phyloP scores from a whole-genome alignment of 2,329 filamentous ascomycete genomes.

The Lachnum nothofagi region DNA sequence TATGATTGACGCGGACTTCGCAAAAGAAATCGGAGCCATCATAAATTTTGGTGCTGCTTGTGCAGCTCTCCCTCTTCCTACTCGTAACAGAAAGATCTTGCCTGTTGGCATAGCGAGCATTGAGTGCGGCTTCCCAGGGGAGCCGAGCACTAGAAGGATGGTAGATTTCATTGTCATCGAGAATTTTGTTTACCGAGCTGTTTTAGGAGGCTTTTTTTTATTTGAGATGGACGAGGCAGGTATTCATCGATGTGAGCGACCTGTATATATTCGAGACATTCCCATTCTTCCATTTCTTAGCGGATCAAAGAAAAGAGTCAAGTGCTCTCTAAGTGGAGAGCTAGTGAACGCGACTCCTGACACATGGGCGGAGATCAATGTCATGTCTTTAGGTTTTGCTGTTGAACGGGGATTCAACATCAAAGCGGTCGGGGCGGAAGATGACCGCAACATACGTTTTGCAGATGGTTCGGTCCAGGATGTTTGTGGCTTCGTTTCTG shows the following conservation, averaged over 20 bases:
- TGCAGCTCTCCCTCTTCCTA: neutral
- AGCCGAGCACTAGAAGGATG: neutral
- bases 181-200: constrained; percentile 3
- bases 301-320: neutral
- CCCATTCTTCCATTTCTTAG: constrained; percentile 1
- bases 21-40: neutral
- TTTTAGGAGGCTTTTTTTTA: constrained; percentile 3
- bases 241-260: neutral
- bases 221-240: neutral
- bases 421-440: neutral
- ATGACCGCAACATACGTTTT: constrained; percentile 1
- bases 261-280: neutral
- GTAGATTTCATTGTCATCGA: constrained; percentile 1
- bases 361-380: constrained; percentile 5
- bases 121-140: neutral
- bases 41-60: neutral
- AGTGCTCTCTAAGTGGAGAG: constrained; percentile 4
- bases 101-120: neutral
- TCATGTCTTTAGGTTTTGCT: constrained; percentile 6
- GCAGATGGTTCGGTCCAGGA: constrained; percentile 1
- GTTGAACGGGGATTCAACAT: neutral
- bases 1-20: neutral
- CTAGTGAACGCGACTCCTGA: neutral
- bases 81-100: neutral
- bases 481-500: neutral